Base-by-base conservation (phyloP, 495 filamentous ascomycete genomes). In the Talaromyces proteolyticus region DNA sequence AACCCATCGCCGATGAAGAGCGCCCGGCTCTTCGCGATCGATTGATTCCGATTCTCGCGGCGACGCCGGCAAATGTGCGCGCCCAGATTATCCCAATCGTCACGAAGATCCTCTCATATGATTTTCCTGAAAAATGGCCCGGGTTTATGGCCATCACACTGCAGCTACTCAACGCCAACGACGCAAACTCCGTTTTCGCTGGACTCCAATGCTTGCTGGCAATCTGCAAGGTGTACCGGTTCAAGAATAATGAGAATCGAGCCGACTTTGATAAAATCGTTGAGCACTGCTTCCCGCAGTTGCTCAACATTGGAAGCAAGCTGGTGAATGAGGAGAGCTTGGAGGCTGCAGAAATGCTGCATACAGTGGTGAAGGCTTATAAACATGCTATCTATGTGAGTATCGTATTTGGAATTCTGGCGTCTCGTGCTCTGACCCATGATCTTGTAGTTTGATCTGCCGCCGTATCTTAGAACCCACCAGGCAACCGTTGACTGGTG, bases 351-450 rank as follows among this genome's bases (percentile, higher is more conserved):
- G 93, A 96, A 72, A 97, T 97, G 88, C 76, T 98, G 51, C 87
- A 93, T 51, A 86, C 93, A 49, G 86, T 91, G 25, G 81, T 97
- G 61, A 98, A 98, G 73, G 82, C 88, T 6, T 97, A 91, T 67
- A 98, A 98, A 71, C 94, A 98, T 69, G 88, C 92, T 36, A 94
- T 92, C 51, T 98, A 91, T 73, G 91, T 96, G 74, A 48, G 89
- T 43, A 17, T n/a, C 23, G 18, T 21, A 48, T 6, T 20, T 19
- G 17, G 25, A 47, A 38, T 44, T 52, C 62, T 69, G 53, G 63
- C 36, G 22, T 8, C 12, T 34, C 37, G 21, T 39, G 20, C 36
- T 17, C 38, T 53, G 14, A 21, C 51, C 52, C 53, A 55, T 64
- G 53, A 63, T 57, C 37, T 25, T 55, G 49, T 75, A 85, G 91